phyloP scores from a whole-genome alignment of 1,284 basidiomycete genomes.

The Cryptococcus sp. region DNA sequence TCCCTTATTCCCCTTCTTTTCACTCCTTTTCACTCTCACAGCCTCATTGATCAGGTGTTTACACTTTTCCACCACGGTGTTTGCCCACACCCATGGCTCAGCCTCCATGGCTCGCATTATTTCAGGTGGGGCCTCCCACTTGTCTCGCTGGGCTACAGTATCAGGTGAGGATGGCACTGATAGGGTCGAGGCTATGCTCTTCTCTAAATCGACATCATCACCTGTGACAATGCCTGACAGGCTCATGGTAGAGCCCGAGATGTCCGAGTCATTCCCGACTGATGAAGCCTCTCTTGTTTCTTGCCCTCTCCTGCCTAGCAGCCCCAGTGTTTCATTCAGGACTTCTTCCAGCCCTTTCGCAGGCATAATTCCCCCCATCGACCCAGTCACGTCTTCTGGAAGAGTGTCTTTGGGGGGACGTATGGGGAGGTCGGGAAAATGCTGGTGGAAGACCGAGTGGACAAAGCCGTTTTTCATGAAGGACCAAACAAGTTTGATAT shows the following conservation, averaged over 20 bases:
- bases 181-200: conserved; percentile 8
- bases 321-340: background rate
- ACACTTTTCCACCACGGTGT: conserved; percentile 16
- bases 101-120: conserved; percentile 11
- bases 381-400: background rate
- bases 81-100: conserved; percentile 33
- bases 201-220: conserved; percentile 13
- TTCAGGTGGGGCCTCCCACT: background rate
- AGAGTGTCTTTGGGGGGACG: conserved; percentile 19
- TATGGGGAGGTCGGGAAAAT: conserved; percentile 28
- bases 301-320: background rate
- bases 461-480: conserved; percentile 41
- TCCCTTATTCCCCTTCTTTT: background rate
- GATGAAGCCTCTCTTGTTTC: background rate
- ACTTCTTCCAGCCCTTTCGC: background rate
- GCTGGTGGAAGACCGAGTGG: conserved; percentile 22
- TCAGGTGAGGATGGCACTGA: conserved; percentile 12
- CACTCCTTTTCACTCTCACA: background rate
- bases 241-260: background rate
- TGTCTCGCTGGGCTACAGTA: conserved; percentile 17
- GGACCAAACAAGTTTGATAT: conserved; percentile 45
- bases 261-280: too few relatives aligned
- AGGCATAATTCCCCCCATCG: background rate
- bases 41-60: conserved; percentile 12
- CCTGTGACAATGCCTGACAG: background rate